phyloP scores from a whole-genome alignment of 345 rosid species.

The Bretschneidera sinensis region DNA sequence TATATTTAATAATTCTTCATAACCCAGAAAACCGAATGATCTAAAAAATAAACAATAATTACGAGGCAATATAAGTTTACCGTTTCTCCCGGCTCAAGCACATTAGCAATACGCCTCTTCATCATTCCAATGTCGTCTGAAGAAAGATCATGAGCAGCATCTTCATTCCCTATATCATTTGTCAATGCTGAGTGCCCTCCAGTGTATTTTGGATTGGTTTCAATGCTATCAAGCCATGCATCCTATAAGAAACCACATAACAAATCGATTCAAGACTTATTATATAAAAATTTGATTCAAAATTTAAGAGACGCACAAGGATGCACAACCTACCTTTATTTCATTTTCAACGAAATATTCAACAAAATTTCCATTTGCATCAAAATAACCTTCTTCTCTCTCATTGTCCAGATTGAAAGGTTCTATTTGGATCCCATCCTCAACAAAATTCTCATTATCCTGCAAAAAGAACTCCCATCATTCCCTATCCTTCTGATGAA shows the following conservation, averaged over 20 bases:
- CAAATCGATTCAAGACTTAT: too few species aligned
- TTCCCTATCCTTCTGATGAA: constrained; percentile 14
- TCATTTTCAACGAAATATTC: constrained; percentile 78
- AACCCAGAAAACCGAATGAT: neutral
- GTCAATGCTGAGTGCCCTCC: constrained; percentile 26
- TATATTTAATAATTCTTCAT: too few species aligned
- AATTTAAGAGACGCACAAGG: neutral
- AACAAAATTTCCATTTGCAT: constrained; percentile 80
- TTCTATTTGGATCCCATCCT: constrained; percentile 90
- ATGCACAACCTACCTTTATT: constrained; percentile 56
- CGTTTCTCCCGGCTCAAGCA: constrained; percentile 93
- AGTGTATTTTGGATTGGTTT: constrained; percentile 43
- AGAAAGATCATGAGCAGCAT: constrained; percentile 50
- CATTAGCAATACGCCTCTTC: constrained; percentile 76
- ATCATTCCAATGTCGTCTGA: constrained; percentile 60
- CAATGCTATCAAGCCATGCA: constrained; percentile 96
- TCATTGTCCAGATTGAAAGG: constrained; percentile 89
- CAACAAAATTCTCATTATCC: constrained; percentile 66
- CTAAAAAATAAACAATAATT: neutral
- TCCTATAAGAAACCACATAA: constrained; percentile 52
- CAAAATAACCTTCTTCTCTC: constrained; percentile 98
- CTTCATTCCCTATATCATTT: constrained; percentile 23
- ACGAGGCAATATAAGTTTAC: constrained; percentile 32
- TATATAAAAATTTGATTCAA: neutral
- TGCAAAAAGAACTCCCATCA: constrained; percentile 42